A percentile compares a stretch with the other conserved stretches of the same genome.
Conservation (phyloP, 2,329 filamentous ascomycete species). For the Paecilomyces dactylethromorphus region DNA sequence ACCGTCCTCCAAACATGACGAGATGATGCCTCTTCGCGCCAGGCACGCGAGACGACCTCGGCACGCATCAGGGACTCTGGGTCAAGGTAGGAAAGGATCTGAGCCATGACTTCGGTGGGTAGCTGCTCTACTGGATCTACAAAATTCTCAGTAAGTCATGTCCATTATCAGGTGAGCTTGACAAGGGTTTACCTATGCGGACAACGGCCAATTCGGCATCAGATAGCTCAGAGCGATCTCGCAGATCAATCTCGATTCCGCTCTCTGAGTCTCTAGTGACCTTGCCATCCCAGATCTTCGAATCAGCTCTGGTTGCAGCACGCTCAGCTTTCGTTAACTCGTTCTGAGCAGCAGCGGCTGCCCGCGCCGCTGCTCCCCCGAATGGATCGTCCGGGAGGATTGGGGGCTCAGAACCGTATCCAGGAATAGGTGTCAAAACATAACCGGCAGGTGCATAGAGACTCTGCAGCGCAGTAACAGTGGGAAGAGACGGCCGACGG, state of each 20-base stretch:
- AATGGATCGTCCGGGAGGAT: conserved; percentile 33
- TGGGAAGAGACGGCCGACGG: conserved; percentile 30
- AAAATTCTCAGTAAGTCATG: conserved; percentile 11
- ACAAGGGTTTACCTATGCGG: conserved; percentile 25
- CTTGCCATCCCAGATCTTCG: conserved; percentile 23
- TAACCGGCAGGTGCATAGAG: conserved; percentile 25
- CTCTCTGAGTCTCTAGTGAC: conserved; percentile 40
- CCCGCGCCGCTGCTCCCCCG: conserved; percentile 40
- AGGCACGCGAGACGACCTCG: conserved; percentile 51
- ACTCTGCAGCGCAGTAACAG: conserved; percentile 25
- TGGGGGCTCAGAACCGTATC: conserved; percentile 31
- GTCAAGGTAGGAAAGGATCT: conserved; percentile 56
- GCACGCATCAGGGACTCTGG: conserved; percentile 48
- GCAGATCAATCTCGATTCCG: conserved; percentile 42
- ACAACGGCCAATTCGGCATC: conserved; percentile 29
- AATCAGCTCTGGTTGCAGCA: conserved; percentile 15
- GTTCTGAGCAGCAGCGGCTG: conserved; percentile 45
- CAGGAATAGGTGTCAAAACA: conserved; percentile 26
- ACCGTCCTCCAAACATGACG: conserved; percentile 56
- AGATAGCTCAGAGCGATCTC: conserved; percentile 28
- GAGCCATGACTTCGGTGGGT: conserved; percentile 53
- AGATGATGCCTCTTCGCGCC: conserved; percentile 51
- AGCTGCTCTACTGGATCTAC: conserved; percentile 49
- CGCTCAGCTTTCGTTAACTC: conserved; percentile 29
- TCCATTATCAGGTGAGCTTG: neutral